A percentile compares a stretch with the other conserved stretches of the same genome.
These are phyloP conservation scores for Sporisorium reilianum DNA, from an alignment of 1,284 basidiomycete species.

Conservation along the genomic window DNA sequence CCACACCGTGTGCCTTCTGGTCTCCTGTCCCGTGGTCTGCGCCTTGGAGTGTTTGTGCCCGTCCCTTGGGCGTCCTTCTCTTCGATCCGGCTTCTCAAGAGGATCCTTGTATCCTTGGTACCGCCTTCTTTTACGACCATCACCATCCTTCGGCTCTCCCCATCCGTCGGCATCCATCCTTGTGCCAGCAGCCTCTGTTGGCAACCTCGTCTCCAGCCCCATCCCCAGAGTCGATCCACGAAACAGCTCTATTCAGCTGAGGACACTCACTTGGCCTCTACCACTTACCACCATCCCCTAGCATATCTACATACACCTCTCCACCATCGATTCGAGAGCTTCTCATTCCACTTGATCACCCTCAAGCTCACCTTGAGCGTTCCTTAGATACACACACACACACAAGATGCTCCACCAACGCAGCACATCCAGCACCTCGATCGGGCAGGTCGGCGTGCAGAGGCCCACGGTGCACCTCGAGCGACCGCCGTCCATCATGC, in stretches of 20 bases:
- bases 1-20: neutral
- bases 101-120: neutral
- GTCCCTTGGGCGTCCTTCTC: neutral
- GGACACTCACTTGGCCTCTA: slow-evolving; percentile 2
- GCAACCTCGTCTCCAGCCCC: slow-evolving; percentile 2
- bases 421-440: slow-evolving; percentile 8
- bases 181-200: neutral
- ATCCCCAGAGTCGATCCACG: slow-evolving; percentile 8
- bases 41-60: no score
- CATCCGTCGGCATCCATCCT: neutral
- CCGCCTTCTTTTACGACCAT: neutral
- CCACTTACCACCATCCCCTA: neutral
- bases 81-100: neutral
- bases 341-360: neutral
- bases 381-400: no score
- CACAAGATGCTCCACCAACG: slow-evolving; percentile 19
- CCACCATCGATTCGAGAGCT: neutral
- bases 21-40: no score
- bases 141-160: neutral
- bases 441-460: slow-evolving; percentile 4
- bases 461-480: slow-evolving; percentile 31
- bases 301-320: neutral
- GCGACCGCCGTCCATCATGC: slow-evolving; percentile 30
- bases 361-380: no score
- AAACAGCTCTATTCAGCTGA: slow-evolving; percentile 40